phyloP scores from a whole-genome alignment of 169 alveolate genomes.

The Blepharisma undulans region DNA sequence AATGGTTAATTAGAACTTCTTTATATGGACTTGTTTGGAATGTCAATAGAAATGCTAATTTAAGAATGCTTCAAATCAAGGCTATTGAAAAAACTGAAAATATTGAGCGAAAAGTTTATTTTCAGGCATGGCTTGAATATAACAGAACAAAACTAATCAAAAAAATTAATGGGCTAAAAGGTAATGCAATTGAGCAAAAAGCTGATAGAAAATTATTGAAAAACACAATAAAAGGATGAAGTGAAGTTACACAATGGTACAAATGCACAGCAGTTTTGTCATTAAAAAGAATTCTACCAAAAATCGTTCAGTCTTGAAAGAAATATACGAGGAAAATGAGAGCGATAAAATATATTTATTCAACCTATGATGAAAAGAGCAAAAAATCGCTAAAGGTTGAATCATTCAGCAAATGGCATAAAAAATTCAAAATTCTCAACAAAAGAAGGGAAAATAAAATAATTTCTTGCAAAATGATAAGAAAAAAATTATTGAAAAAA shows the following conservation, averaged over 20 bases:
- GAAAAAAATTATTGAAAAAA: not conserved
- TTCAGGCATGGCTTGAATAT: not conserved
- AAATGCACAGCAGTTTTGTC: not conserved
- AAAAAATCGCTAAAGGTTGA: not conserved
- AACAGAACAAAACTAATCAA: not conserved
- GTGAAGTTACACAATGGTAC: not conserved
- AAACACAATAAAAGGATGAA: not conserved
- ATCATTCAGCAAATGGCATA: not conserved
- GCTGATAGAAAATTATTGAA: not conserved
- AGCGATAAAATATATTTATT: not conserved
- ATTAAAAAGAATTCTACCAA: not conserved
- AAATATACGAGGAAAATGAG: not conserved
- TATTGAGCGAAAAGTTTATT: not conserved
- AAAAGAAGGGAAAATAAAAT: not conserved
- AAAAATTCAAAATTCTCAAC: constrained; percentile 3
- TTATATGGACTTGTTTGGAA: not conserved
- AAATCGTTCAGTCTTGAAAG: not conserved
- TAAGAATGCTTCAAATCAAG: not conserved
- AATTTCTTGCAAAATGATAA: not conserved
- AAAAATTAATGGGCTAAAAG: not conserved
- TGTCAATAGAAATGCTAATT: not conserved
- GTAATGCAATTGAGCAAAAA: not conserved
- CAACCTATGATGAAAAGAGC: not conserved
- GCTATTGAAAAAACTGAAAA: not conserved
- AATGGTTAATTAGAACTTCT: no score